Conservation (phyloP, 306 rosid species). For the Vachellia collinsii region DNA sequence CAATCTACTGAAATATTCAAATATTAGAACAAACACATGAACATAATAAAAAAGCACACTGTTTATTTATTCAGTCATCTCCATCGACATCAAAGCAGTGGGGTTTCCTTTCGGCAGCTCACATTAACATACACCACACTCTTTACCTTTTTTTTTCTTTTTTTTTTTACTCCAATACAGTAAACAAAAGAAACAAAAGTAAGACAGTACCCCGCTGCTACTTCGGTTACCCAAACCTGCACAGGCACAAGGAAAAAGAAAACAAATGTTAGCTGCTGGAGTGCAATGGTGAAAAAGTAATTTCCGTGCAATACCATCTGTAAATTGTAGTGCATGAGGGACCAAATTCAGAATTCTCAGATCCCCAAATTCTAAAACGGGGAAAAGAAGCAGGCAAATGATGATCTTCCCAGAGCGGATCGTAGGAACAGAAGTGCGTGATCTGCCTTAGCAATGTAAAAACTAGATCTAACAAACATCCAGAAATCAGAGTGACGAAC, state of each 20-base stretch:
- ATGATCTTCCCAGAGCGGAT: background rate
- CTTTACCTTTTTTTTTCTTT: background rate
- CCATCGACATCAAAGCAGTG: conserved; percentile 1
- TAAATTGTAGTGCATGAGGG: background rate
- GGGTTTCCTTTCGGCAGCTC: background rate
- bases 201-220: conserved; percentile 29
- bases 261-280: background rate
- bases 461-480: background rate
- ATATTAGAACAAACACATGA: too few species aligned
- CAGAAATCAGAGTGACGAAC: background rate
- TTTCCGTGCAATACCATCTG: background rate
- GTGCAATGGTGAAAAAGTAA: background rate
- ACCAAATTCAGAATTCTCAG: background rate
- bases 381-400: background rate
- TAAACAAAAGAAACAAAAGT: background rate
- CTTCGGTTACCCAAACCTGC: conserved; percentile 40
- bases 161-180: background rate
- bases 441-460: background rate
- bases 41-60: background rate
- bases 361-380: background rate
- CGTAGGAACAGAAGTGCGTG: background rate
- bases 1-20: too few species aligned
- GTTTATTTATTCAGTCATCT: background rate
- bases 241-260: background rate
- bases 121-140: background rate